A percentile compares a stretch with the other conserved stretches of the same genome.
phyloP scores from a whole-genome alignment of 192 early-diverging fungal species.

The Coemansia sp. region DNA sequence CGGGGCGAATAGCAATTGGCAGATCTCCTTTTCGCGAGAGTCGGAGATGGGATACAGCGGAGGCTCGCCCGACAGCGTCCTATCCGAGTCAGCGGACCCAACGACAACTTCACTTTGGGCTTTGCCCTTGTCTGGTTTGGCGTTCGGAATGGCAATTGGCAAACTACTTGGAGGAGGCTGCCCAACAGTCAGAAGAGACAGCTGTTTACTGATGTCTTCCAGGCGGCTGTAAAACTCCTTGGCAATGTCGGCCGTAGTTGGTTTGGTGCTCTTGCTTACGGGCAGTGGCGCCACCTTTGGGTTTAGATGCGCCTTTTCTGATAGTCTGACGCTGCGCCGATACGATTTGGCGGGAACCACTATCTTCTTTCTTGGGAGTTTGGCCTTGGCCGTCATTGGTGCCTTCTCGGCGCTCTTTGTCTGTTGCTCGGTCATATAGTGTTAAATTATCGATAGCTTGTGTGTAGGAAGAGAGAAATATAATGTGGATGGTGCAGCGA shows the following conservation, averaged over 20 bases:
- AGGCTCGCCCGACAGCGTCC: not conserved
- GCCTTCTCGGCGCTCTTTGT: not conserved
- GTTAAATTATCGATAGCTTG: not conserved
- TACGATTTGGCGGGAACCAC: conserved; percentile 3
- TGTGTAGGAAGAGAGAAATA: not conserved
- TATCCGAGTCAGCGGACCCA: conserved; percentile 19
- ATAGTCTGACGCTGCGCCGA: conserved; percentile 23
- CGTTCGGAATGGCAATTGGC: not conserved
- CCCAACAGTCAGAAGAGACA: conserved; percentile 9
- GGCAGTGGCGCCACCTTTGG: not conserved
- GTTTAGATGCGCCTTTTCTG: conserved; percentile 9
- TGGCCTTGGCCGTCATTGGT: not conserved
- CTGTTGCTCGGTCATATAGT: not conserved
- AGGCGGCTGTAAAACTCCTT: conserved; percentile 12
- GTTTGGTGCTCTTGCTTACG: not conserved
- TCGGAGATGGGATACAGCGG: not conserved
- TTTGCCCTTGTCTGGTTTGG: not conserved
- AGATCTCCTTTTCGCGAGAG: conserved; percentile 25
- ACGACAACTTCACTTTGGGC: not conserved
- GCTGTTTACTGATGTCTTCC: conserved; percentile 20
- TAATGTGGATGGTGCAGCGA: conserved; percentile 2
- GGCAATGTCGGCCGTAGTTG: not conserved
- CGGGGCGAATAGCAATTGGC: conserved; percentile 20
- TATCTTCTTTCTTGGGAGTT: conserved; percentile 4
- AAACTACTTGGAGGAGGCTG: not conserved